Percentiles rank a stretch among this genome's conserved stretches.
Evolutionary conservation across 2,329 filamentous ascomycete species (phyloP).

Genomic region (Cercospora canescens): DNA sequence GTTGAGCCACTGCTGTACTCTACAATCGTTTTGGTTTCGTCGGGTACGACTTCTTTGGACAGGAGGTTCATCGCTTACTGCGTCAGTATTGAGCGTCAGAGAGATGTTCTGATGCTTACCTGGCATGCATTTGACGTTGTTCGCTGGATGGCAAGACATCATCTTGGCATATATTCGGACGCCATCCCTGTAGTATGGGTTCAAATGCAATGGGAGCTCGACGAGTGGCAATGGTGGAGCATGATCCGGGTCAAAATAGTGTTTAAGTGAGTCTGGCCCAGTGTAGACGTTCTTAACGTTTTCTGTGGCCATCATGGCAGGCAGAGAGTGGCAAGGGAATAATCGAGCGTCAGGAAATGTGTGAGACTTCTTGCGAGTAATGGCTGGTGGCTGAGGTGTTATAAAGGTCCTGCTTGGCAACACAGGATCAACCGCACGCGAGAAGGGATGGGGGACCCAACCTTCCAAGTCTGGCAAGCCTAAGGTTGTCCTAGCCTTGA

Average conservation of each 20-base stretch:
- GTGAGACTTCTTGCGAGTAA: background rate
- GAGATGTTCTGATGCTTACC: constrained; percentile 37
- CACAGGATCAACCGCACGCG: background rate
- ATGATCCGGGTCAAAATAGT: constrained; percentile 61
- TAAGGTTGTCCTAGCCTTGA: background rate
- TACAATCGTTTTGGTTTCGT: constrained; percentile 52
- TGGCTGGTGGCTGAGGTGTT: background rate
- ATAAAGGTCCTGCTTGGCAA: background rate
- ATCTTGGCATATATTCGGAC: constrained; percentile 67
- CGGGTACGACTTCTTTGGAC: constrained; percentile 14
- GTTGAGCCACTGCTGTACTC: constrained; percentile 65
- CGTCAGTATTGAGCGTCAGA: background rate
- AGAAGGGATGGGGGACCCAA: background rate
- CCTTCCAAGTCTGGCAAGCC: background rate
- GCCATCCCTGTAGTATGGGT: constrained; percentile 58
- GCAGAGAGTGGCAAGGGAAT: background rate
- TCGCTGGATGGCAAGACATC: constrained; percentile 64
- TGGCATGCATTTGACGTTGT: constrained; percentile 66
- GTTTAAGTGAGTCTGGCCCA: constrained; percentile 56
- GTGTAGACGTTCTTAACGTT: constrained; percentile 54
- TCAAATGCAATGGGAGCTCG: constrained; percentile 58
- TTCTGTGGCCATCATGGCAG: background rate
- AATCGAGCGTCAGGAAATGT: background rate
- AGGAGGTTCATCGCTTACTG: constrained; percentile 18
- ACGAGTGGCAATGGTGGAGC: constrained; percentile 62